Percentiles rank a stretch among this genome's conserved stretches.
phyloP scores from a whole-genome alignment of 139 green algal species.

The Tetraselmis chui region DNA sequence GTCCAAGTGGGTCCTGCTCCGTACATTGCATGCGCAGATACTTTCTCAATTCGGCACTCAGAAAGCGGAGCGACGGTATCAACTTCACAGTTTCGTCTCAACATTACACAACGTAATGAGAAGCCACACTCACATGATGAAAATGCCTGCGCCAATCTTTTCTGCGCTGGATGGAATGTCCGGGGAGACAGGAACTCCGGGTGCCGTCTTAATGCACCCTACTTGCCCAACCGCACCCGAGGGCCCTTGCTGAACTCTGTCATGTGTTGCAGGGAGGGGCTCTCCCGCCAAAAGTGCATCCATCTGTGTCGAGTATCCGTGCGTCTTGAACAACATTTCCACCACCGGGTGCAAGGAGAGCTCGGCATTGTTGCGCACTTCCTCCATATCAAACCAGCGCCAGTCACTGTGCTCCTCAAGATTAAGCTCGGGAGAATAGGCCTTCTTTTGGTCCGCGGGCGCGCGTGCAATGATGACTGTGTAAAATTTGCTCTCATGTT shows the following conservation, averaged over 20 bases:
- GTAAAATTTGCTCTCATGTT: slow-evolving; percentile 65
- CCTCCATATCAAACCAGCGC: slow-evolving; percentile 27
- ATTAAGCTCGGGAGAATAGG: slow-evolving; percentile 40
- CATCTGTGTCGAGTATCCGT: too few species aligned
- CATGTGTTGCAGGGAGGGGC: too few species aligned
- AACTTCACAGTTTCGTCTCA: too few species aligned
- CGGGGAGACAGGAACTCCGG: background rate
- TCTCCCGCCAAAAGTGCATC: too few species aligned
- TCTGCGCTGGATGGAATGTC: slow-evolving; percentile 7
- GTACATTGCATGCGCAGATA: background rate
- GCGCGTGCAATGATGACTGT: slow-evolving; percentile 50
- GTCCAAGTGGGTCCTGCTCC: background rate
- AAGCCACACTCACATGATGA: slow-evolving; percentile 29
- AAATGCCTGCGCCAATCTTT: slow-evolving; percentile 29
- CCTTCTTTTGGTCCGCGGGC: background rate
- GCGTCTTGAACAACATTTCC: background rate
- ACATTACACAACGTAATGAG: too few species aligned
- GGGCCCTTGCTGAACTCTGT: too few species aligned
- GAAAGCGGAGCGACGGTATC: too few species aligned
- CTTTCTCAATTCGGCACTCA: too few species aligned
- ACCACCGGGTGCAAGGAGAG: slow-evolving; percentile 27
- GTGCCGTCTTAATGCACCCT: background rate
- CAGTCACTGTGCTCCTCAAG: slow-evolving; percentile 48
- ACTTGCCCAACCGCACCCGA: too few species aligned
- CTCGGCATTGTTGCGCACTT: background rate